phyloP scores from a whole-genome alignment of 345 rosid species.

The Eucalyptus tenuipes region DNA sequence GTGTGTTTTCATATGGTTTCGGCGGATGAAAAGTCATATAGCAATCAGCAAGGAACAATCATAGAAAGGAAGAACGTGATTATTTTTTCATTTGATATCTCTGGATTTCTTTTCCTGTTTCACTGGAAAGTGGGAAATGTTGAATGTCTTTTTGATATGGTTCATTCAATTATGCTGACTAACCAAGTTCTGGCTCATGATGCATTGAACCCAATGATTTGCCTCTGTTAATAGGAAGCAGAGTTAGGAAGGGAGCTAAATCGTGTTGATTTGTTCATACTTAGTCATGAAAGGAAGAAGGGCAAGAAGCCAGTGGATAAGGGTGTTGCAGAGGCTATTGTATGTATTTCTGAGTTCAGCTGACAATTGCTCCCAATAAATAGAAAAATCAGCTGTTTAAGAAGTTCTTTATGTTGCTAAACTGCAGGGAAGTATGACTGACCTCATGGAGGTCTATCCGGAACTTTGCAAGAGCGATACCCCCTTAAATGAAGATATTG shows the following conservation, averaged over 20 bases:
- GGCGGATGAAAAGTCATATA: neutral
- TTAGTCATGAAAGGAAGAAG: neutral
- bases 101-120: neutral
- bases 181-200: neutral
- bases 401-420: neutral
- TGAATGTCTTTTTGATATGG: neutral
- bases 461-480: neutral
- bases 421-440: neutral
- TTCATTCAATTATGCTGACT: neutral
- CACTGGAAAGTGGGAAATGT: neutral
- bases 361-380: neutral
- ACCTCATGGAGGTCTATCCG: neutral
- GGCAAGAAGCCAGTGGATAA: neutral
- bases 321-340: neutral
- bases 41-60: neutral
- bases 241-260: neutral
- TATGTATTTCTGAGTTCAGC: neutral
- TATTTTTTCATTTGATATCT: neutral
- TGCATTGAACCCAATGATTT: neutral
- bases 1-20: neutral
- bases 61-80: neutral
- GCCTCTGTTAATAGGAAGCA: neutral
- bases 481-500: neutral
- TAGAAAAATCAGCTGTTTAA: neutral
- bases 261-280: neutral